Conservation (phyloP, 345 rosid genomes). For the Arabis hirsuta region DNA sequence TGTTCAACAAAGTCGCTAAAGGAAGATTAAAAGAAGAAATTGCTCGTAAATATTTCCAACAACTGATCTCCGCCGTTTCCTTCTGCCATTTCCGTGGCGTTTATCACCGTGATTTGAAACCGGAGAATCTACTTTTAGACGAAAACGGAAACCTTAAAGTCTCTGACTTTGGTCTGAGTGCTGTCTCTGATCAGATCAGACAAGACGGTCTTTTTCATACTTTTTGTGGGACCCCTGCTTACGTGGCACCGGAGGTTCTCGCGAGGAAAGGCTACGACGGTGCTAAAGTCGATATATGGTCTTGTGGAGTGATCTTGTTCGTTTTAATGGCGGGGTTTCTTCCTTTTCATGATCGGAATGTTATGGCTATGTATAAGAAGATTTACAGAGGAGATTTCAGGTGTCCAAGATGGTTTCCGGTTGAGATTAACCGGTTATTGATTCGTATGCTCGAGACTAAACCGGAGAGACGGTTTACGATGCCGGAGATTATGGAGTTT, state of each 20-base stretch:
- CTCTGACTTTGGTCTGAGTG: conserved; percentile 85
- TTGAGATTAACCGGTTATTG: conserved; percentile 60
- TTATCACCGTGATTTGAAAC: conserved; percentile 87
- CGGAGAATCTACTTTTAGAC: conserved; percentile 81
- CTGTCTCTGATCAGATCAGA: conserved; percentile 73
- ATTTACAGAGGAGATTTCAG: conserved; percentile 72
- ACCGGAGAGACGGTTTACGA: conserved; percentile 69
- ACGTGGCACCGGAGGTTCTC: conserved; percentile 89
- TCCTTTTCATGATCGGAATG: conserved; percentile 85
- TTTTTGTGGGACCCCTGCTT: conserved; percentile 83
- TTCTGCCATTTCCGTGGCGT: conserved; percentile 89
- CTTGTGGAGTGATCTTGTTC: conserved; percentile 85
- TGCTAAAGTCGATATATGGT: conserved; percentile 85
- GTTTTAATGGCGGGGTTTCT: conserved; percentile 73
- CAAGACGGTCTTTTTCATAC: conserved; percentile 84
- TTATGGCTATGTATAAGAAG: conserved; percentile 79
- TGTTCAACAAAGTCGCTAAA: conserved; percentile 72
- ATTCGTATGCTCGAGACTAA: conserved; percentile 71
- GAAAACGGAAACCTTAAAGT: conserved; percentile 73
- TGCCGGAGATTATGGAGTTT: conserved; percentile 70
- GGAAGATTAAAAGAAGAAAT: conserved; percentile 71
- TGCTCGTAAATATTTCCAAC: conserved; percentile 79
- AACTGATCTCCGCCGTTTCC: conserved; percentile 71
- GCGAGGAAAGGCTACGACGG: conserved; percentile 79
- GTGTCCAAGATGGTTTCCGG: conserved; percentile 76